These are phyloP conservation scores for Sporothrix mexicana DNA, from an alignment of 2,329 filamentous ascomycete genomes.

Conservation along the genomic window DNA sequence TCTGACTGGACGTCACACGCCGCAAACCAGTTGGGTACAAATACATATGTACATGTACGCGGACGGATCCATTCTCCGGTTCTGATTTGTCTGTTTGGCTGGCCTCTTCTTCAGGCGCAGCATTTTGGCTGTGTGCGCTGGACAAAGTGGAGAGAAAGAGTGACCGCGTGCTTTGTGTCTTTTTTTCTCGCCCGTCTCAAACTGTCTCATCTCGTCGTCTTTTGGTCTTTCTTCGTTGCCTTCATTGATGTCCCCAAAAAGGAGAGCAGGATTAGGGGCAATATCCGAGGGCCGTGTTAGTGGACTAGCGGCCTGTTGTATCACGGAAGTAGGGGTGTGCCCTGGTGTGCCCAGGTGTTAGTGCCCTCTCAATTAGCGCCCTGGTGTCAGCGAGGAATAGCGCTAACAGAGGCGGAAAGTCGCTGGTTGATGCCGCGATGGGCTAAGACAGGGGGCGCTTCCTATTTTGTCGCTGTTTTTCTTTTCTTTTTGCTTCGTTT, in stretches of 20 bases:
- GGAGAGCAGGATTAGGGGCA: neutral
- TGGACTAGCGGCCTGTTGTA: neutral
- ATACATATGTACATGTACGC: constrained; percentile 31
- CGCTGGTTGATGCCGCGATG: constrained; percentile 3
- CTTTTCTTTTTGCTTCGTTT: neutral
- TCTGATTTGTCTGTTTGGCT: constrained; percentile 19
- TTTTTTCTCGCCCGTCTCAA: neutral
- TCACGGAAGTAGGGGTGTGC: neutral
- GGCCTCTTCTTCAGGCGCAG: neutral
- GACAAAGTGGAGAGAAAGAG: neutral
- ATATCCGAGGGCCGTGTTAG: neutral
- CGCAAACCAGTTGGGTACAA: constrained; percentile 29
- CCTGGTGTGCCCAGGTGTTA: neutral
- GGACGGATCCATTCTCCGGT: neutral
- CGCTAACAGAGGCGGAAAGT: neutral
- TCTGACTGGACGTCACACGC: neutral
- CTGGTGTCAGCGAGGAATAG: neutral
- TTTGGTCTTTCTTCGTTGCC: neutral
- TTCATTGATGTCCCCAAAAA: constrained; percentile 2
- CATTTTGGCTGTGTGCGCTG: constrained; percentile 4
- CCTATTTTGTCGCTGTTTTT: neutral
- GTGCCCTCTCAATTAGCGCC: neutral
- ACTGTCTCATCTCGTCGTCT: too few relatives aligned
- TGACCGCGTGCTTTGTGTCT: neutral
- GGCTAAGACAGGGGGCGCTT: neutral